Evolutionary conservation across 2,329 filamentous ascomycete genomes (phyloP), one percentile per base, ranked within the genome.

Genomic region (Raffaelea arxii): DNA sequence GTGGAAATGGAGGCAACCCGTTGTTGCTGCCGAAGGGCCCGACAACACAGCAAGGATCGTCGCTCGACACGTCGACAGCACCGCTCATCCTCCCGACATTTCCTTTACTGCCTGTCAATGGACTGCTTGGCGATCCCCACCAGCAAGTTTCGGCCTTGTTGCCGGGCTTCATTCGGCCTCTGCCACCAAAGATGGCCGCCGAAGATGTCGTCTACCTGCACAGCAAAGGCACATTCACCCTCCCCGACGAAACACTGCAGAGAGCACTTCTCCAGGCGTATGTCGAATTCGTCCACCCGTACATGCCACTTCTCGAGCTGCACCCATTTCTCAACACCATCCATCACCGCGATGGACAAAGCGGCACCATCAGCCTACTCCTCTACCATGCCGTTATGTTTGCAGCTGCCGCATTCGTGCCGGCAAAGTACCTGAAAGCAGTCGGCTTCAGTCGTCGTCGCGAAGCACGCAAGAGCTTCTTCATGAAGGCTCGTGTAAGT

Each of bases 361-460:
- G 78, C 54, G 82, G 83, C 10, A 82, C 80, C 59, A 74, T 89
- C 57, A 95, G 90, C 66, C 69, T 97, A 56, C 77, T 96, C 49
- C 69, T 96, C 2, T 96, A 94, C 64, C 91, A 96, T 60, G 86
- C 90, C 11, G 84, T 95, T 58, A 94, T 96, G 87, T 97, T 96
- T 61, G 84, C 88, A 2, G 89, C 86, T 1, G 86, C 86, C 2
- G 88, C 90, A 0, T 95, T 92, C 61, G 82, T 95, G 48, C 87
- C 92, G 56, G 83, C 88, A 67, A 78, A 82, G 47, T 74, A 82
- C 58, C 71, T 97, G 41, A 78, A 77, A 30, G 78, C 82, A 43
- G 87, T 85, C 21, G 91, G 91, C 2, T 95, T 87, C 59, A 64
- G 75, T 7, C 84, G 77, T 21, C 75, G 90, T 41, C 91, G 92